These are phyloP conservation scores for Neofusicoccum umdonicola DNA, from an alignment of 2,329 filamentous ascomycete species.

Conservation along the genomic window DNA sequence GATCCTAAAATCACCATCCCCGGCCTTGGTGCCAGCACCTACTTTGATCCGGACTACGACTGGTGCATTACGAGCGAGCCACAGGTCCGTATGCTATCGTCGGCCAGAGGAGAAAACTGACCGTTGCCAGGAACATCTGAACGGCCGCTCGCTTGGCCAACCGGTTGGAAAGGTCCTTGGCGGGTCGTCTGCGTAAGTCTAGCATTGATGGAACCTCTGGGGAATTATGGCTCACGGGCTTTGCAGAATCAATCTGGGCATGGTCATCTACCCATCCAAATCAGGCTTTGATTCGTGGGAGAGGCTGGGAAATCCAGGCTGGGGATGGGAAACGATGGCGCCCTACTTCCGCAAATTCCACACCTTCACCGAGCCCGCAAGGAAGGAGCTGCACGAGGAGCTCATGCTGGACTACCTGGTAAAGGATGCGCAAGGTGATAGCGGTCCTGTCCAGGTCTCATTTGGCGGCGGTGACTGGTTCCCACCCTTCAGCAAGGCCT, in stretches of 20 bases:
- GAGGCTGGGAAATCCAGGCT: slow-evolving; percentile 56
- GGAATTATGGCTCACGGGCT: not conserved
- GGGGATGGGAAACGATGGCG: slow-evolving; percentile 51
- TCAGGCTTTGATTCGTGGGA: slow-evolving; percentile 52
- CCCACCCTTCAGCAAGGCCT: slow-evolving; percentile 17
- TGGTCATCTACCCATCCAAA: slow-evolving; percentile 25
- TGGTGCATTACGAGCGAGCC: slow-evolving; percentile 31
- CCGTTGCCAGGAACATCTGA: not conserved
- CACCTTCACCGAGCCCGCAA: slow-evolving; percentile 20
- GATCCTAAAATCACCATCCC: slow-evolving; percentile 29
- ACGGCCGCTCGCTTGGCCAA: slow-evolving; percentile 26
- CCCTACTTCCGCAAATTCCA: slow-evolving; percentile 29
- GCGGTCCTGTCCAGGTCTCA: slow-evolving; percentile 21
- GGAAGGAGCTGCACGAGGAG: slow-evolving; percentile 8
- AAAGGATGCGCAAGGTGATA: slow-evolving; percentile 13
- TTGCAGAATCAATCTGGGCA: slow-evolving; percentile 24
- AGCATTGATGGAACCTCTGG: slow-evolving; percentile 20
- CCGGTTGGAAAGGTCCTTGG: slow-evolving; percentile 30
- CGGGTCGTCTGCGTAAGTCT: slow-evolving; percentile 34
- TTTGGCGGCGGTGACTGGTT: slow-evolving; percentile 17
- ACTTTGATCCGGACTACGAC: slow-evolving; percentile 31
- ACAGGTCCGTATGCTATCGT: slow-evolving; percentile 17
- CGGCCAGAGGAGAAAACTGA: not conserved
- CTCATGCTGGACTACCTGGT: not conserved
- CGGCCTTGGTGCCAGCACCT: slow-evolving; percentile 22